phyloP scores from a whole-genome alignment of 352 stramenopile genomes.

The Phytophthora hybrid region DNA sequence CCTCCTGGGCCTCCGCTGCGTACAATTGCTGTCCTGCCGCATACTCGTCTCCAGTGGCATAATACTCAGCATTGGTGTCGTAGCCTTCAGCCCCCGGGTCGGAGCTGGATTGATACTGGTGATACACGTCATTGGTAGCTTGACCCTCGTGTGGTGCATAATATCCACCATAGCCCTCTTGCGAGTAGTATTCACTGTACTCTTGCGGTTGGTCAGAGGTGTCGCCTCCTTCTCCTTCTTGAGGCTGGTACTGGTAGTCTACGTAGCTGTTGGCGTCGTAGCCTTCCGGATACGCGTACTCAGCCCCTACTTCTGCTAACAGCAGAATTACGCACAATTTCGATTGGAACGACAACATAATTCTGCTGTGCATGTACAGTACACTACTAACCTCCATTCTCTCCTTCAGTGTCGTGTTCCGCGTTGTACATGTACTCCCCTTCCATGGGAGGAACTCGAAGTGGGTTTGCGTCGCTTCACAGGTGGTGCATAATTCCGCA shows the following conservation, averaged over 20 bases:
- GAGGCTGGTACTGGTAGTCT: conserved; percentile 25
- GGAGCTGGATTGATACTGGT: conserved; percentile 15
- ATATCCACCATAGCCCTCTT: conserved; percentile 11
- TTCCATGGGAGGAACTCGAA: conserved; percentile 14
- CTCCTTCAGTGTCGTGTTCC: not conserved
- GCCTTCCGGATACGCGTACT: conserved; percentile 25
- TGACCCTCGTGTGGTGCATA: conserved; percentile 19
- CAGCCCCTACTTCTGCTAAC: not conserved
- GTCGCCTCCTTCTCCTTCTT: conserved; percentile 13
- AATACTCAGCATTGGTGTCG: not conserved
- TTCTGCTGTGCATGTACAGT: not conserved
- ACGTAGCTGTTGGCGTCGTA: conserved; percentile 24
- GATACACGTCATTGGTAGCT: not conserved
- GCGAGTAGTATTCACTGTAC: conserved; percentile 15
- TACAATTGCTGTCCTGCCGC: conserved; percentile 11
- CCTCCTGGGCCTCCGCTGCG: not conserved
- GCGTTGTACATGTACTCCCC: not conserved
- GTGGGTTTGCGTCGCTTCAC: conserved; percentile 15
- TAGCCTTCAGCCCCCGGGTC: conserved; percentile 4
- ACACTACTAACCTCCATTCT: conserved; percentile 8
- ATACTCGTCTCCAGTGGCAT: not conserved
- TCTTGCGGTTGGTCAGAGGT: conserved; percentile 13
- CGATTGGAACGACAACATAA: not conserved
- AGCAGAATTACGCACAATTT: not conserved
- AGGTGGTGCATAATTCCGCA: not conserved